Evolutionary conservation across 2,329 filamentous ascomycete species (phyloP).

Genomic region (Cladophialophora immunda): DNA sequence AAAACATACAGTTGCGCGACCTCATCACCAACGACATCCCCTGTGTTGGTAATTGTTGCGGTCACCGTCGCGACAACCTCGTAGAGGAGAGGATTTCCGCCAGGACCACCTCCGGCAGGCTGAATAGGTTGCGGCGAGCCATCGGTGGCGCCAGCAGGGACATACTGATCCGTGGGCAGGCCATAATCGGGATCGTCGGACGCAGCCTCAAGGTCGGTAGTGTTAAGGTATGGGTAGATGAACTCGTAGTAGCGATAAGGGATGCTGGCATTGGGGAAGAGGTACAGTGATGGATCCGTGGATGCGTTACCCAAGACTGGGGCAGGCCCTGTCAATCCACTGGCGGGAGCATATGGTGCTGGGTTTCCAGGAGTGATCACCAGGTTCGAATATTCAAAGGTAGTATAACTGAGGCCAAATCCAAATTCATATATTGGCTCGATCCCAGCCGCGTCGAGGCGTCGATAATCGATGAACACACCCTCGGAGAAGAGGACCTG

Average conservation of each 20-base stretch:
- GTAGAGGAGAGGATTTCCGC: slow-evolving; percentile 67
- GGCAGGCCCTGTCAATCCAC: slow-evolving; percentile 62
- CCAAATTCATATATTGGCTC: slow-evolving; percentile 70
- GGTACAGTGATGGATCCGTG: slow-evolving; percentile 60
- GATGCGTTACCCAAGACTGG: slow-evolving; percentile 60
- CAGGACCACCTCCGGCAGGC: slow-evolving; percentile 65
- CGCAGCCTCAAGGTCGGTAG: slow-evolving; percentile 62
- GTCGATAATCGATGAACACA: slow-evolving; percentile 65
- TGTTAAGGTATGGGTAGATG: slow-evolving; percentile 73
- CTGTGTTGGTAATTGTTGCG: slow-evolving; percentile 62
- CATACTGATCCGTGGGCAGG: slow-evolving; percentile 56
- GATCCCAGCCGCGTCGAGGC: slow-evolving; percentile 63
- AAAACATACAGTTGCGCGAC: slow-evolving; percentile 73
- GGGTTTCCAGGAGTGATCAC: slow-evolving; percentile 56
- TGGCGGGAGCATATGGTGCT: slow-evolving; percentile 61
- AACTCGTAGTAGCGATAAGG: slow-evolving; percentile 60
- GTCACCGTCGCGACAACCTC: slow-evolving; percentile 59
- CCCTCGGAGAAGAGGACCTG: slow-evolving; percentile 69
- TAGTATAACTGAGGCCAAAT: slow-evolving; percentile 70
- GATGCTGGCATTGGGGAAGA: slow-evolving; percentile 62
- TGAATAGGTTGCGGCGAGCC: slow-evolving; percentile 64
- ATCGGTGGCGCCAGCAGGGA: slow-evolving; percentile 61
- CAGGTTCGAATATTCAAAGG: slow-evolving; percentile 67
- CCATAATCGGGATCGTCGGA: slow-evolving; percentile 65
- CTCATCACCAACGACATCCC: slow-evolving; percentile 58